Evolutionary conservation across 2,329 filamentous ascomycete species (phyloP), one percentile per base, ranked within the genome.

Genomic region (Fusarium vanettenii): DNA sequence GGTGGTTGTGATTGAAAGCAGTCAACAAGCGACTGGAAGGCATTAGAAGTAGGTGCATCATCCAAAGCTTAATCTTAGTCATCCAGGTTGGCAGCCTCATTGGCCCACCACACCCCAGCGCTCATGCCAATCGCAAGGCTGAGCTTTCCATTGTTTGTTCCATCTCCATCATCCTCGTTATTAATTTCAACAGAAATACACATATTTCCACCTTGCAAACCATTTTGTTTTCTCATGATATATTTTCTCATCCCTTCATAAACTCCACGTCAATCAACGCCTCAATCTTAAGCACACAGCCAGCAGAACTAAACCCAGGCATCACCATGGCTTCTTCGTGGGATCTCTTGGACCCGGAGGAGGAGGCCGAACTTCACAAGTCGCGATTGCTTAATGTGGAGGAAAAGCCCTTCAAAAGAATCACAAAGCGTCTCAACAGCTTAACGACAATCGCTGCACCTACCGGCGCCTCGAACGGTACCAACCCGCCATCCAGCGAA

Each of bases 341-440:
- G 86, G 87, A 89, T 52, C 86, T 95, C 57, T 87, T 97, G 59
- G 92, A 95, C 65, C 92, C 93, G 76, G 88, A 89, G 73, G 93
- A 95, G 75, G 93, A 95, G 85, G 92, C 95, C 82, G 92, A 95
- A 73, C 92, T 98, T 41, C 96, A 98, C 86, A 96, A 95, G 80
- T 89, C 90, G 33, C 94, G 96, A 48, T 92, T 98, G 5, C 89
- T 98, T 41, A 94, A 94, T 73, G 93, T 98, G 71, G 96, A 98
- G 86, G 94, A 97, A 81, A 95, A 95, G 68, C 95, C 95, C 1
- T 98, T 97, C 86, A 94, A 94, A 82, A 93, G 95, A 70, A 91
- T 98, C 69, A 94, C 94, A 25, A 95, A 95, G 84, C 92, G 94
- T 35, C 90, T 98, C 10, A 88, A 94, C 6, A 88, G 90, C 25